A percentile compares a stretch with the other conserved stretches of the same genome.
These are phyloP conservation scores for Pisolithus albus DNA, from an alignment of 768 basidiomycete genomes.

Conservation along the genomic window DNA sequence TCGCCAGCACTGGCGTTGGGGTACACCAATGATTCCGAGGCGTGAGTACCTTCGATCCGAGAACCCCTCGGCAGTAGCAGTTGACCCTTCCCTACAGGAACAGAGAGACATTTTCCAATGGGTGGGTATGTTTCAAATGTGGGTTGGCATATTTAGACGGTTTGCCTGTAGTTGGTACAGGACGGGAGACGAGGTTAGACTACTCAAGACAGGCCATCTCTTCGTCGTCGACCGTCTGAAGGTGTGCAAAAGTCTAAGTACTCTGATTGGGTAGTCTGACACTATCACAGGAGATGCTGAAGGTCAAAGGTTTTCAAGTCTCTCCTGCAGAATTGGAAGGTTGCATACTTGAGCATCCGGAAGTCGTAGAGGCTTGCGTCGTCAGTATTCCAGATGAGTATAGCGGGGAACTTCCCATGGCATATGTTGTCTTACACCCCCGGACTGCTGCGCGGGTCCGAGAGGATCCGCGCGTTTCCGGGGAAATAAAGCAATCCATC, in stretches of 20 bases:
- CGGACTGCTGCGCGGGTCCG: constrained; percentile 33
- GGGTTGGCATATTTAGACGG: neutral
- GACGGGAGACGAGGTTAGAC: constrained; percentile 60
- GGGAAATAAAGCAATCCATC: constrained; percentile 40
- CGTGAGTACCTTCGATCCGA: constrained; percentile 36
- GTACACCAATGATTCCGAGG: constrained; percentile 51
- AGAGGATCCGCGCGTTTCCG: constrained; percentile 22
- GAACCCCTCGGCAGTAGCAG: neutral
- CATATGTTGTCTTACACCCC: constrained; percentile 51
- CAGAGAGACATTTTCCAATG: constrained; percentile 60
- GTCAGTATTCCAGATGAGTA: constrained; percentile 63
- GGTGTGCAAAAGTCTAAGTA: neutral
- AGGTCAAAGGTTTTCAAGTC: constrained; percentile 68
- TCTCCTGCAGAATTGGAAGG: constrained; percentile 70
- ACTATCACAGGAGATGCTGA: constrained; percentile 44
- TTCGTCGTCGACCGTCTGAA: neutral
- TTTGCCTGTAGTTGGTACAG: constrained; percentile 47
- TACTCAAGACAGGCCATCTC: constrained; percentile 48
- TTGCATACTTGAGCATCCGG: constrained; percentile 52
- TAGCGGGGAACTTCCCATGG: constrained; percentile 66
- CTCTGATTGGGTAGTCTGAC: neutral
- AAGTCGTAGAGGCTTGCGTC: constrained; percentile 57
- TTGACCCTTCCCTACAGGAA: constrained; percentile 38
- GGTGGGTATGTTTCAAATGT: constrained; percentile 31
- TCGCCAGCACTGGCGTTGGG: constrained; percentile 34